Evolutionary conservation across 768 basidiomycete species (phyloP), one percentile per base, ranked within the genome.

Genomic region (Mycena floridula): DNA sequence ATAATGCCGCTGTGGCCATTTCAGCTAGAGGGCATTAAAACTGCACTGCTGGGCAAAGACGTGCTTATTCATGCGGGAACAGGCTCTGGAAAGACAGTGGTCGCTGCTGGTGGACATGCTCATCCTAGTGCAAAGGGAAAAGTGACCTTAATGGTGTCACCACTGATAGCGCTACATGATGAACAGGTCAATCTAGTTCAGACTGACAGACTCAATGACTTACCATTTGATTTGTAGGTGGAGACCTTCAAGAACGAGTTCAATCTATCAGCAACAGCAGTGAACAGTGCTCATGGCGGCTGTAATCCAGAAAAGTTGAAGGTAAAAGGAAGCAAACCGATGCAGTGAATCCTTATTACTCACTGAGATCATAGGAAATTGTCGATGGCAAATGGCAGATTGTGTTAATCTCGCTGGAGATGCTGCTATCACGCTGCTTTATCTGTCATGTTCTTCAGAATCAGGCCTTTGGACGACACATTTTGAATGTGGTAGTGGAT

Each of bases 21-120:
- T 42, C 70, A 70, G 38, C 7, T 63, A 1, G 46, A 56, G 5
- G 64, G 51, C 0, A 59, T 63, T 1, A 42, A 49, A 9, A 60
- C 56, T 0, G 68, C 68, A 40, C 46, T 67, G 0, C 54, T 54
- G 4, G 53, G 59, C 0, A 46, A 51, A 3, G 65, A 70, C 49
- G 57, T 57, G 1, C 45, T 70, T 1, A 47, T 69, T 71, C 21
- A n/a, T n/a, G n/a, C n/a, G n/a, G n/a, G n/a, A n/a, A n/a, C n/a
- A n/a, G 42, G 42, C 6, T 26, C 42, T 6, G 42, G 42, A 30
- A 43, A 43, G 26, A 43, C 42, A 12, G 26, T 28, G 5, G 18
- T 71, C 21, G 68, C 61, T 3, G 68, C 69, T 12, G 70, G 62
- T 0, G 68, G 68, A 3, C 61, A 70, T 46, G 42, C 59, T 0